Evolutionary conservation across 306 rosid species (phyloP), one percentile per base, ranked within the genome.

Genomic region (Rosa rugosa): DNA sequence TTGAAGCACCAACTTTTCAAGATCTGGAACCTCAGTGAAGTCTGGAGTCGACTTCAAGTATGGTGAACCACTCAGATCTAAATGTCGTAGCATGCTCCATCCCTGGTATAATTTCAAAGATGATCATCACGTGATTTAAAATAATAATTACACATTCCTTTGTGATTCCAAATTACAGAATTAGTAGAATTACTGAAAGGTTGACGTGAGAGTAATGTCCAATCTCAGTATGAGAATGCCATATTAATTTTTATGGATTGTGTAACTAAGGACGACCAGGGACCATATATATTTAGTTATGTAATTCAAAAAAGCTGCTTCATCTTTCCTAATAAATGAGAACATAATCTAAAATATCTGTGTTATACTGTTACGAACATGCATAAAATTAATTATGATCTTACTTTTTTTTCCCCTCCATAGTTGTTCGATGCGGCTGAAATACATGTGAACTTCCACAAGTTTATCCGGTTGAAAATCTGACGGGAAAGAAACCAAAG

Each of bases 381-480:
- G 20, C 54, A 14, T 14, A 50, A 47, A 23, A 41, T 59, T 13
- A 4, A 9, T 25, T 41, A 16, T 54, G 5, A 14, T 69, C 81
- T 57, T 53, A 82, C 81, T 57, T 57, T 41, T 72, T 6, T 22
- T 4, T 5, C 76, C 79, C 13, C 17, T 34, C 81, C 85, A 82
- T 0, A 72, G 56, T 16, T 49, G 68, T 63, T 63, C 5, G 68
- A 63, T 63, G 41, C n/a, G 10, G 68, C 68, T 63, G 0, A 2
- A 5, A 27, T 0, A 8, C 68, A 63, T 0, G 20, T 27, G n/a
- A 63, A 63, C 2, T 50, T 57, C 64, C 9, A 57, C 64, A n/a
- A 57, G 64, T 3, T 22, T 0, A 11, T 22, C 34, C 1, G 64
- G 64, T 3, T 57, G 64, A 22, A 22, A 57, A 5, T 57, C 31